These are phyloP conservation scores for Bonia amplexicaulis DNA, from an alignment of 176 grass and related monocot species.

Conservation along the genomic window DNA sequence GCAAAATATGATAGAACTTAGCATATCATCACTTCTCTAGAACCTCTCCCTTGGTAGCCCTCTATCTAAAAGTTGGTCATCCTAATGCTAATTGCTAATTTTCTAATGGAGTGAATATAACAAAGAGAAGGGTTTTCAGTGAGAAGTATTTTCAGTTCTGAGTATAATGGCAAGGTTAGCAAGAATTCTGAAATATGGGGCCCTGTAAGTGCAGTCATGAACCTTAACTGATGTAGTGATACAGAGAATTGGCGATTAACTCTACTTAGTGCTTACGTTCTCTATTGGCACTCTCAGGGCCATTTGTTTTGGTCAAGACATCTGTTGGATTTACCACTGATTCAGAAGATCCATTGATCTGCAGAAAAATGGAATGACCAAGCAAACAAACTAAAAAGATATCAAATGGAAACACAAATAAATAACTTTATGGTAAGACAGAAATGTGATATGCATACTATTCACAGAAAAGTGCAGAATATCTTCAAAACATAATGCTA, in stretches of 20 bases:
- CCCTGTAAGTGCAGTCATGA: not conserved
- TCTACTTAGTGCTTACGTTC: slow-evolving; percentile 34
- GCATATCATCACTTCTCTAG: not conserved
- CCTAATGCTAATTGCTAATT: not conserved
- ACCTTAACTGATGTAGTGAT: not conserved
- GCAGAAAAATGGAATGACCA: slow-evolving; percentile 9
- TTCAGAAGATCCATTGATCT: slow-evolving; percentile 36
- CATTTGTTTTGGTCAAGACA: slow-evolving; percentile 45
- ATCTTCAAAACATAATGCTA: not conserved
- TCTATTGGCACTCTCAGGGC: slow-evolving; percentile 30
- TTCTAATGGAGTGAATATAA: not conserved
- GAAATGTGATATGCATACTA: not conserved
- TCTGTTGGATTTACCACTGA: slow-evolving; percentile 47
- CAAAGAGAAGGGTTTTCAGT: not conserved
- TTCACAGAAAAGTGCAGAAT: not conserved
- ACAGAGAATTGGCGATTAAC: not conserved
- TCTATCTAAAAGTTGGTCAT: not conserved
- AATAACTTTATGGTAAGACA: not conserved
- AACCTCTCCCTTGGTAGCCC: not conserved
- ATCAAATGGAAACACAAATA: slow-evolving; percentile 4
- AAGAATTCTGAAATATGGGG: not conserved
- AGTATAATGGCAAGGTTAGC: not conserved
- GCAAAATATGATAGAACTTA: not conserved
- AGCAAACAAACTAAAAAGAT: slow-evolving; percentile 15
- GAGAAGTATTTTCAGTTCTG: not conserved